Base-by-base conservation (phyloP, 2,329 filamentous ascomycete genomes). In the Epichloe coenophiala region DNA sequence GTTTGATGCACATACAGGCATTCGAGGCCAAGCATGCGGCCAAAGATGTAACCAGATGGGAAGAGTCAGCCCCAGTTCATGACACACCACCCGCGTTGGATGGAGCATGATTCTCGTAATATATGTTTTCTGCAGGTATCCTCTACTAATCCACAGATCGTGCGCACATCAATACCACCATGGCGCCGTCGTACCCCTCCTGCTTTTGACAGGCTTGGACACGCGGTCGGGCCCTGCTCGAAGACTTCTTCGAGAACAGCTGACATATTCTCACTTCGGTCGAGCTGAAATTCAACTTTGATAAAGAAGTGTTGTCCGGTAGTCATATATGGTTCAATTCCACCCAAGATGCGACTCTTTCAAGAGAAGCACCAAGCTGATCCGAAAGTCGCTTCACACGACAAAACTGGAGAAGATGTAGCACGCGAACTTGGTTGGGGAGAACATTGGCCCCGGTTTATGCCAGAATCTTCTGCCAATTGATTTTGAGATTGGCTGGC, bases 31-130 rank as follows among this genome's bases (percentile, higher is more conserved):
- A 40, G 35, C 15, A 43, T 51, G 45, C 45, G 45, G 50, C 50
- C 50, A 45, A n/a, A 48, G 17, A 51, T 48, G 45, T 39, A 45
- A 35, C 50, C 50, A 35, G 36, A 51, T 40, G 35, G 37, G 23
- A 31, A 48, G 21, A 17, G 41, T 51, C 40, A 39, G 41, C 45
- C 50, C 41, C 36, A 36, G 21, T 45, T 13, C 23, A 45, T 36
- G 31, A 38, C 36, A 48, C 45, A 51, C 40, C 40, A 48, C 23
- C 43, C 27, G 13, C 19, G 17, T 37, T 42, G 40, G 33, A 40
- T 40, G 23, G 45, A 12, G 31, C 9, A 15, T 7, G 38, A 21
- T 9, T 35, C 43, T 48, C n/a, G 38, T 23, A 21, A 40, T 23
- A 27, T 31, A 13, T 12, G 9, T 41, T 36, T 35, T 21, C 38